phyloP scores from a whole-genome alignment of 257 asterid genomes.

The Forsythia viridissima region DNA sequence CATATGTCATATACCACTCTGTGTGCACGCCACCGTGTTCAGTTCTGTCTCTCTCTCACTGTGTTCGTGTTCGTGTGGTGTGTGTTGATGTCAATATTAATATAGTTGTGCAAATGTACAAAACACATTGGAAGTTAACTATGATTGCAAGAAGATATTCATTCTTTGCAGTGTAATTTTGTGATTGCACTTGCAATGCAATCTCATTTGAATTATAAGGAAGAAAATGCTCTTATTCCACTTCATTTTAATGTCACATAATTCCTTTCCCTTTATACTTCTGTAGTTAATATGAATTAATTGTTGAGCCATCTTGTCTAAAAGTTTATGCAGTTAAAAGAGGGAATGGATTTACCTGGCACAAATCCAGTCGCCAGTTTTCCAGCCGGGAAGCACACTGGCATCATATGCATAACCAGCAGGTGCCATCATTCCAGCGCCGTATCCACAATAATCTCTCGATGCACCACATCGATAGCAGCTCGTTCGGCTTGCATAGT shows the following conservation, averaged over 20 bases:
- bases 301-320: background rate
- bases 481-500: slow-evolving; percentile 75
- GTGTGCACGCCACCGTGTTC: background rate
- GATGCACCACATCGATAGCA: slow-evolving; percentile 66
- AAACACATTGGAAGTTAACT: background rate
- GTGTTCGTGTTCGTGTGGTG: too few species aligned
- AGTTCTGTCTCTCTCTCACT: too few species aligned
- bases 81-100: background rate
- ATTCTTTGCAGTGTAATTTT: background rate
- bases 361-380: slow-evolving; percentile 92
- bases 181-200: background rate
- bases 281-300: background rate
- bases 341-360: slow-evolving; percentile 25
- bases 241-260: background rate
- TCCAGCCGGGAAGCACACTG: slow-evolving; percentile 74
- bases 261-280: background rate
- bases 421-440: slow-evolving; percentile 44
- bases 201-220: background rate
- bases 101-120: background rate
- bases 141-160: background rate
- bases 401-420: slow-evolving; percentile 50
- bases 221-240: background rate
- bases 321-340: background rate
- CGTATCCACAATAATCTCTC: slow-evolving; percentile 53
- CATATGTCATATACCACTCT: background rate